Evolutionary conservation across 768 basidiomycete species (phyloP).

Genomic region (Kwoniella pini): DNA sequence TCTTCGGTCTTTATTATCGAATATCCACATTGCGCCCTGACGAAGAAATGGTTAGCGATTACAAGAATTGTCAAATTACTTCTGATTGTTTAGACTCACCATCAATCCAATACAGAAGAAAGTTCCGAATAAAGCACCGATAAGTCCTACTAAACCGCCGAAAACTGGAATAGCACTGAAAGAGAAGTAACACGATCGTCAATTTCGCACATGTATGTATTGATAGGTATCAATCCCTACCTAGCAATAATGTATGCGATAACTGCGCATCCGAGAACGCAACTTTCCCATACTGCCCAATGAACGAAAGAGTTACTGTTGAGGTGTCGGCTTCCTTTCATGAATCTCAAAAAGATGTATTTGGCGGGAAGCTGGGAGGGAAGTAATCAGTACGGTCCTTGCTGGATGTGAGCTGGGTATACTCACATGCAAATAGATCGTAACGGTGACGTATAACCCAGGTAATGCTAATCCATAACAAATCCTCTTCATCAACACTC

Average conservation of each 20-base stretch:
- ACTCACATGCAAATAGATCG: constrained; percentile 38
- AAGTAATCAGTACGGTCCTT: no score
- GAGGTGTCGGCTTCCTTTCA: constrained; percentile 35
- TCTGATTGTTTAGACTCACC: constrained; percentile 2
- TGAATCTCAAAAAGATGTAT: constrained; percentile 39
- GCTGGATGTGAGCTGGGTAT: not conserved
- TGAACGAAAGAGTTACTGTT: constrained; percentile 29
- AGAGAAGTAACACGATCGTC: constrained; percentile 23
- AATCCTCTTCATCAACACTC: constrained; percentile 47
- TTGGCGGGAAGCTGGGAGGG: constrained; percentile 15
- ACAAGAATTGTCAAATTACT: no score
- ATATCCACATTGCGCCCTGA: constrained; percentile 43
- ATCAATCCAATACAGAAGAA: constrained; percentile 36
- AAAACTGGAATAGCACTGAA: constrained; percentile 48
- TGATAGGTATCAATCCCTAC: not conserved
- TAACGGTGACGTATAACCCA: constrained; percentile 34
- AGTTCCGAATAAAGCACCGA: constrained; percentile 41
- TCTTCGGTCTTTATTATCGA: constrained; percentile 26
- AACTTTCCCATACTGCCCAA: constrained; percentile 36
- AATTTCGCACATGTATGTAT: no score
- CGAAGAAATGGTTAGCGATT: not conserved
- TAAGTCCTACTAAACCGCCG: constrained; percentile 33
- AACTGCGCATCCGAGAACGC: not conserved
- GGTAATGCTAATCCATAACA: constrained; percentile 39
- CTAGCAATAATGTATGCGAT: constrained; percentile 16